Base-by-base conservation (phyloP, 2,329 filamentous ascomycete genomes). In the Calonectria hawksworthii region DNA sequence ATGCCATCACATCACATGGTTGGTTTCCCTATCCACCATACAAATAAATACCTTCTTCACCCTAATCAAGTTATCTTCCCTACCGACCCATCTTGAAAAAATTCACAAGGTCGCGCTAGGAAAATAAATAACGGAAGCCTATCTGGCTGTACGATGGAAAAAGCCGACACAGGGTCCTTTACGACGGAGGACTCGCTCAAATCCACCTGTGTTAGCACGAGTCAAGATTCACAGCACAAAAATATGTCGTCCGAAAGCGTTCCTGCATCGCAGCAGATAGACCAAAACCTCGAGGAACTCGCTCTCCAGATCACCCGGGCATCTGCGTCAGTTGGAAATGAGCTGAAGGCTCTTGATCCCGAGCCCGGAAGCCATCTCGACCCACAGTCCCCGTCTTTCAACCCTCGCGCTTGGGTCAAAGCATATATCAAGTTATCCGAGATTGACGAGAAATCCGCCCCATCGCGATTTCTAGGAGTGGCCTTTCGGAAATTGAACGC, bases 401-500 rank as follows among this genome's bases (percentile, higher is more conserved):
- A 79, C 50, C 32, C 69, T 1, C 32, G 26, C 8, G 70, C 70
- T 23, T 80, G 77, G 77, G 65, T 72, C 3, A 77, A 75, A 38
- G 76, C 76, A 1, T 75, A 77, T 7, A 66, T 78, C 7, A 66
- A 61, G 2, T 67, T 79, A 2, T 73, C 64, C 21, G 73, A 80
- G 36, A 72, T 75, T 2, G 75, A 77, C 5, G 70, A 74, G 14
- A 64, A 61, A 7, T 54, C 74, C 8, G 52, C 75, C 1, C 75
- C 78, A 10, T 28, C 44, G 8, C 52, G 78, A 5, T 50, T 66
- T 8, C 51, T 72, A 1, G 78, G 78, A 3, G 76, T 80, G 1
- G 76, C 78, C 3, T 80, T 80, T 21, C 63, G 47, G 2, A 65
- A 70, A 14, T 52, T 80, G 21, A 77, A 47, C 21, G 78, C 77